phyloP scores from a whole-genome alignment of 768 basidiomycete species.

The Grammothele lineata region DNA sequence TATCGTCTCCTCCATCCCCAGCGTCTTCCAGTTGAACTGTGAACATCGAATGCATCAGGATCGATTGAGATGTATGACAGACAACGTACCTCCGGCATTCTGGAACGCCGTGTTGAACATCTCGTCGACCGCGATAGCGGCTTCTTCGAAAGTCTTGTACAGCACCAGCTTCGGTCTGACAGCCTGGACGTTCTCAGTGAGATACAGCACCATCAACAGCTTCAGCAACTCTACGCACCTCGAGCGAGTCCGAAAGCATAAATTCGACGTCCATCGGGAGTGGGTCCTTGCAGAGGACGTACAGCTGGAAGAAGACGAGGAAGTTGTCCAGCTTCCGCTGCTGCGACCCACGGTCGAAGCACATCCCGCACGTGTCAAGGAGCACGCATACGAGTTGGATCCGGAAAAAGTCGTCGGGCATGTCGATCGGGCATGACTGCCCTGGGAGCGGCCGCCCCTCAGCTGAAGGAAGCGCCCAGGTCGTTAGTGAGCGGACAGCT shows the following conservation, averaged over 20 bases:
- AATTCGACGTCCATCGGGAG: conserved; percentile 99
- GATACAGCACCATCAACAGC: conserved; percentile 67
- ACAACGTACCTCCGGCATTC: conserved; percentile 46
- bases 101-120: conserved; percentile 72
- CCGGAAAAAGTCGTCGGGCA: conserved; percentile 96
- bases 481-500: neutral
- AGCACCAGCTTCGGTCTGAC: conserved; percentile 77
- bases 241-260: conserved; percentile 92
- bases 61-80: too few relatives aligned
- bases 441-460: conserved; percentile 86
- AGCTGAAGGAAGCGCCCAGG: conserved; percentile 42
- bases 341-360: conserved; percentile 92
- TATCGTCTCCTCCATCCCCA: conserved; percentile 43
- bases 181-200: conserved; percentile 70
- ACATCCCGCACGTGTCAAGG: conserved; percentile 94
- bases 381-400: conserved; percentile 87
- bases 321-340: conserved; percentile 93
- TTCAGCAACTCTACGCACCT: conserved; percentile 79
- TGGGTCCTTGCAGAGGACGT: conserved; percentile 82
- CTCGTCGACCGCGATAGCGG: conserved; percentile 85
- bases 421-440: conserved; percentile 72
- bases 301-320: conserved; percentile 92
- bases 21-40: conserved; percentile 1
- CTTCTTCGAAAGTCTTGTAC: conserved; percentile 77
- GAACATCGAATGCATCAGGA: too few relatives aligned